Evolutionary conservation across 169 alveolate genomes (phyloP), one percentile per base, ranked within the genome.

Genomic region (Eimeria maxima): DNA sequence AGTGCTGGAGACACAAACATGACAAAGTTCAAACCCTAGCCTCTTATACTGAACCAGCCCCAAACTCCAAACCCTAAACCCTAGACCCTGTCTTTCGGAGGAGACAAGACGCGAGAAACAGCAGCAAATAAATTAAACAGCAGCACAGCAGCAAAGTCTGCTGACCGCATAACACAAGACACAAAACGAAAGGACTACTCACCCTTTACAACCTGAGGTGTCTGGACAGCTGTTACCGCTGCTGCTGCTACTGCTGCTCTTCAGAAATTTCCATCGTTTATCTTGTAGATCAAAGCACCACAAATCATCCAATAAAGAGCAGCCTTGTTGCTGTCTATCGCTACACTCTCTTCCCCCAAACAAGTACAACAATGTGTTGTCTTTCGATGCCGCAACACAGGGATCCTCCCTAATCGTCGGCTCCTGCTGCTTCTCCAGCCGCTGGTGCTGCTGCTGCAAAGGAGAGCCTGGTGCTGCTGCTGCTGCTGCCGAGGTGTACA

Each of bases 381-480:
- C 84, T 44, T 45, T 44, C 2, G 84, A 27, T n/a, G 84, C 84
- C 4, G 84, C 45, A 24, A 74, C 10, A 22, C 53, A 29, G 22
- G 50, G n/a, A 24, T 74, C n/a, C 53, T 27, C 42, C 42, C 84
- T 29, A 42, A 29, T 11, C 53, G 18, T 0, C 50, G 84, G 84
- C 45, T 74, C 57, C 20, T 24, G 44, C 38, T 1, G 78, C 78
- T 67, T 13, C 78, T 67, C 29, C 78, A 14, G 44, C 78, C 3
- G 27, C 78, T 67, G 78, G 29, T 67, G 78, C 78, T 67, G 78
- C 78, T 67, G 78, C 38, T 67, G 76, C 76, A 22, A 22, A 22
- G 27, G 22, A 2, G 76, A 27, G 44, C 10, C 84, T 44, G 20
- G 53, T 27, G 84, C 45, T 29, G 84, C 84, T 44, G 18, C 84